Evolutionary conservation across 2,329 filamentous ascomycete species (phyloP).

Genomic region (Didymella lethalis): DNA sequence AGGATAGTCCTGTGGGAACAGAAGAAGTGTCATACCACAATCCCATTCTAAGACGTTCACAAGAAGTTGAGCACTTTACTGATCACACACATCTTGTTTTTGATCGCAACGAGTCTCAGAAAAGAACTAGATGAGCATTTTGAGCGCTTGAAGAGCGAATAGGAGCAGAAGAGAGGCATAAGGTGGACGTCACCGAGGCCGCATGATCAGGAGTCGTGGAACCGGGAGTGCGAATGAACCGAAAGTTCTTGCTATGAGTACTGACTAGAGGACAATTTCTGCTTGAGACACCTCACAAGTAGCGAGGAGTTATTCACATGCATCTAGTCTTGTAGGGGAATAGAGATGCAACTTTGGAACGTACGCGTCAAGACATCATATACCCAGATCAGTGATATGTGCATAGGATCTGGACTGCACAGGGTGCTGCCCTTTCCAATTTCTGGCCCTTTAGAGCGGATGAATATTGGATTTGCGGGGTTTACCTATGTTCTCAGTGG

Average conservation of each 20-base stretch:
- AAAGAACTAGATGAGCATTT: constrained; percentile 7
- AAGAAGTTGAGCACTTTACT: background rate
- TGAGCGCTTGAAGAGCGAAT: constrained; percentile 10
- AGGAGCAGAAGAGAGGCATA: background rate
- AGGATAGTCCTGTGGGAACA: background rate
- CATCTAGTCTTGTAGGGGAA: background rate
- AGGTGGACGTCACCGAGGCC: constrained; percentile 13
- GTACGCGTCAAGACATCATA: constrained; percentile 8
- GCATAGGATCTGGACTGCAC: background rate
- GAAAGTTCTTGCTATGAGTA: background rate
- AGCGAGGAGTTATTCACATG: background rate
- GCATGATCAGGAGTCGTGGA: background rate
- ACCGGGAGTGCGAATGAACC: background rate
- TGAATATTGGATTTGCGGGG: background rate
- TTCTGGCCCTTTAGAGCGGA: background rate
- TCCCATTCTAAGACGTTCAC: background rate
- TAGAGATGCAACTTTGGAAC: background rate
- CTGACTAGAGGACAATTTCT: background rate
- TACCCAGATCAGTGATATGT: background rate
- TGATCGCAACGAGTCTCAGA: background rate
- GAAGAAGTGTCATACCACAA: background rate
- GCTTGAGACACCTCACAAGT: background rate
- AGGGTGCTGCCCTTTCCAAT: background rate
- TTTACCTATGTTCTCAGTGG: background rate
- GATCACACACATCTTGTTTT: background rate